Base-by-base conservation (phyloP, 1,139 yeast species). In the Kodamaea sp. region DNA sequence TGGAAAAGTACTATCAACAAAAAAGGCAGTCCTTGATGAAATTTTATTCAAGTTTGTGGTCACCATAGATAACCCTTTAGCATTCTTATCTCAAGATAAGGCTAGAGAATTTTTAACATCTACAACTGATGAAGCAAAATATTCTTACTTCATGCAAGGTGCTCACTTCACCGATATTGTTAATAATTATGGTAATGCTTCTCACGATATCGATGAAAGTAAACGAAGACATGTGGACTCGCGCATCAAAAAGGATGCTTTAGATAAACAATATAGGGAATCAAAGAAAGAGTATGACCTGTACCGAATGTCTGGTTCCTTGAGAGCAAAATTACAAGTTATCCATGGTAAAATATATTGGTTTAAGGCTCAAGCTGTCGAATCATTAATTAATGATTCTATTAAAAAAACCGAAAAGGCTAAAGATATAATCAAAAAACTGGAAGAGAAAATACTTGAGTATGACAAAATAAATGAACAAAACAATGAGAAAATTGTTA, bases 41-140 rank as follows among this genome's bases (percentile, higher is more conserved):
- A 82, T 92, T 7, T 62, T 89, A 31, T 79, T 78, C 46, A 76
- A 73, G 45, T 88, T 84, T 55, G 80, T 84, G 33, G 82, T 92
- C 35, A 81, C 89, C 2, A 83, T 92, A 15, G 94, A 84, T 51
- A 94, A 94, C 53, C 97, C 97, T 6, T 79, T 94, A 75, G 88
- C 96, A 2, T 86, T 94, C 52, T 68, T 94, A 37, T 87, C 96
- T 1, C 99, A 94, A 58, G 97, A 94, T 52, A 86, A 84, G 44
- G 98, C 99, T 1, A 75, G 96, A 48, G 86, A 92, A 22, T 92
- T 94, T 55, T 66, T 94, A 41, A 84, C 95, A 1, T 78, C 81
- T 24, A 79, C 92, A 4, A 73, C 85, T 2, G 85, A 86, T 42
- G 70, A 70, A 32, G 80, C 78, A 36, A 87, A 89, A 58, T 90